phyloP scores from a whole-genome alignment of 257 asterid genomes.

The Lithospermum erythrorhizon region DNA sequence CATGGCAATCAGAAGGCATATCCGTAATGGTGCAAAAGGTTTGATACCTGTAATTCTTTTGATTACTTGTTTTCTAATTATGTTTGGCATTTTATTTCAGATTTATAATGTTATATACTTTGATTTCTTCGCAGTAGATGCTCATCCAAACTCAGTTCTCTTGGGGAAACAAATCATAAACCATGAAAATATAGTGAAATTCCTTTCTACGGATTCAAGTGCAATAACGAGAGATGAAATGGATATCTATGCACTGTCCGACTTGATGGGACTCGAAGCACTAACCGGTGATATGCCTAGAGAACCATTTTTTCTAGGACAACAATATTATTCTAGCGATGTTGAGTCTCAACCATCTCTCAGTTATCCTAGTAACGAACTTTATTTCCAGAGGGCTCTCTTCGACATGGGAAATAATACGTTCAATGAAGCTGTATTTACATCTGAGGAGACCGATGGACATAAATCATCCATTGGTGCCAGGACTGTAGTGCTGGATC shows the following conservation, averaged over 20 bases:
- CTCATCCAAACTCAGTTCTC: slow-evolving; percentile 24
- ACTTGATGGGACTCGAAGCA: slow-evolving; percentile 36
- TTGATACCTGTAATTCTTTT: neutral
- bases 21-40: slow-evolving; percentile 50
- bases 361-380: slow-evolving; percentile 40
- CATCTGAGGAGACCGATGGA: slow-evolving; percentile 14
- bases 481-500: slow-evolving; percentile 35
- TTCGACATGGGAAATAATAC: slow-evolving; percentile 23
- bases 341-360: slow-evolving; percentile 32
- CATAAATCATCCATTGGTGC: slow-evolving; percentile 19
- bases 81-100: neutral
- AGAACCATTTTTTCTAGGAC: slow-evolving; percentile 21
- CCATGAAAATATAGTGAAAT: slow-evolving; percentile 52
- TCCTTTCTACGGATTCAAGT: slow-evolving; percentile 45
- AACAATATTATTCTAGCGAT: slow-evolving; percentile 17
- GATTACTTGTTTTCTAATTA: too few species aligned
- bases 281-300: slow-evolving; percentile 21
- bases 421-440: slow-evolving; percentile 17
- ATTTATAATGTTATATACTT: neutral
- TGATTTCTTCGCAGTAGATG: slow-evolving; percentile 27
- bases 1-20: slow-evolving; percentile 23
- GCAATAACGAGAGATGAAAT: slow-evolving; percentile 32
- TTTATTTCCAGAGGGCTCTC: slow-evolving; percentile 31
- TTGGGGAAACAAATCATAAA: slow-evolving; percentile 45
- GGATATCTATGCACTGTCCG: slow-evolving; percentile 30